Percentiles rank a stretch among this genome's conserved stretches.
These are phyloP conservation scores for Mortierella sp. DNA, from an alignment of 371 early-diverging fungal genomes.

Conservation along the genomic window DNA sequence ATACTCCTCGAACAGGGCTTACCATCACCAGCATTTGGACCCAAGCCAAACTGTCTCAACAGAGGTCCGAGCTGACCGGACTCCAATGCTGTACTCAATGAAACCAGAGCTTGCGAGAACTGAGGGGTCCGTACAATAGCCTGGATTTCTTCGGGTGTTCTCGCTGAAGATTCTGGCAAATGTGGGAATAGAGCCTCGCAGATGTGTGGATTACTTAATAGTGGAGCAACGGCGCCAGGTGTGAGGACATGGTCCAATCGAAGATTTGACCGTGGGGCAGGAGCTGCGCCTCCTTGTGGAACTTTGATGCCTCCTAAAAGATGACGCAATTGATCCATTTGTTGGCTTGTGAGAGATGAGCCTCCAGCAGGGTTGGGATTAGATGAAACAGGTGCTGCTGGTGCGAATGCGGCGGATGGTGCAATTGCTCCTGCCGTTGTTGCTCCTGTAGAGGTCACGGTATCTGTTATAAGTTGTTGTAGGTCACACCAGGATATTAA, in stretches of 20 bases:
- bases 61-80: constrained; percentile 78
- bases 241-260: constrained; percentile 67
- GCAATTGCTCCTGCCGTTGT: constrained; percentile 15
- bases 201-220: constrained; percentile 70
- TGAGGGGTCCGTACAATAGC: constrained; percentile 75
- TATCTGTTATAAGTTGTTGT: neutral
- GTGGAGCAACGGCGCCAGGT: constrained; percentile 62
- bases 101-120: constrained; percentile 77
- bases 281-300: constrained; percentile 21
- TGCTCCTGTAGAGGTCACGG: neutral
- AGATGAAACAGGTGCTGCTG: constrained; percentile 30
- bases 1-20: neutral
- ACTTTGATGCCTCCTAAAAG: constrained; percentile 50
- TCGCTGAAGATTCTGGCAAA: constrained; percentile 66
- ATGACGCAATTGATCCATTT: constrained; percentile 54
- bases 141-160: constrained; percentile 66
- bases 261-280: constrained; percentile 32
- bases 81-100: constrained; percentile 73
- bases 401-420: constrained; percentile 44
- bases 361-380: constrained; percentile 12
- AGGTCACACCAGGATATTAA: neutral
- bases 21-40: constrained; percentile 68
- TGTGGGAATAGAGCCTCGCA: constrained; percentile 72
- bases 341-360: constrained; percentile 31
- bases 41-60: constrained; percentile 73